phyloP scores from a whole-genome alignment of 164 flowering plant genomes.

The Vitis rupestris region DNA sequence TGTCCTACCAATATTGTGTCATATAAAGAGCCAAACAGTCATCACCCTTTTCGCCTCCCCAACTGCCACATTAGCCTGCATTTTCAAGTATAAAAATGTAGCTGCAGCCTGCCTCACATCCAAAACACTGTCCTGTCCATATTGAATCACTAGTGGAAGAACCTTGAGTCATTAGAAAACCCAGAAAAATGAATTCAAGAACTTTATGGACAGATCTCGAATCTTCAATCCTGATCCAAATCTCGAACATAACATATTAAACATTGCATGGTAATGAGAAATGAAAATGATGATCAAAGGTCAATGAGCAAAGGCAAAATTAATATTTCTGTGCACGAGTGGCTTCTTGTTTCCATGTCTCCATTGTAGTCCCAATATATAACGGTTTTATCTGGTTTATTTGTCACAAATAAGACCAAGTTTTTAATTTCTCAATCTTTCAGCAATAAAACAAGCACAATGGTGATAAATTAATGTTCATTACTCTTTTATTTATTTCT shows the following conservation, averaged over 20 bases:
- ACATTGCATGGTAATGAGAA: no score
- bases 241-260: background rate
- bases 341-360: slow-evolving; percentile 10
- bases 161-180: background rate
- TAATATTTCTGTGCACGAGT: slow-evolving; percentile 15
- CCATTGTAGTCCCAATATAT: background rate
- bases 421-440: no score
- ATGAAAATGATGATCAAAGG: no score
- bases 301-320: no score
- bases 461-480: no score
- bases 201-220: no score
- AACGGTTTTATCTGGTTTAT: no score
- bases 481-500: no score
- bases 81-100: background rate
- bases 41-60: slow-evolving; percentile 19
- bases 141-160: slow-evolving; percentile 2
- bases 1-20: no score
- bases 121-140: slow-evolving; percentile 3
- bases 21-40: slow-evolving; percentile 9
- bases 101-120: slow-evolving; percentile 4
- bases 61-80: slow-evolving; percentile 19
- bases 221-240: background rate
- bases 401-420: no score
- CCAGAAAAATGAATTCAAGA: no score
- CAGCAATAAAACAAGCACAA: no score